Evolutionary conservation across 2,329 filamentous ascomycete species (phyloP), one percentile per base, ranked within the genome.

Genomic region (Arthroderma sp.): DNA sequence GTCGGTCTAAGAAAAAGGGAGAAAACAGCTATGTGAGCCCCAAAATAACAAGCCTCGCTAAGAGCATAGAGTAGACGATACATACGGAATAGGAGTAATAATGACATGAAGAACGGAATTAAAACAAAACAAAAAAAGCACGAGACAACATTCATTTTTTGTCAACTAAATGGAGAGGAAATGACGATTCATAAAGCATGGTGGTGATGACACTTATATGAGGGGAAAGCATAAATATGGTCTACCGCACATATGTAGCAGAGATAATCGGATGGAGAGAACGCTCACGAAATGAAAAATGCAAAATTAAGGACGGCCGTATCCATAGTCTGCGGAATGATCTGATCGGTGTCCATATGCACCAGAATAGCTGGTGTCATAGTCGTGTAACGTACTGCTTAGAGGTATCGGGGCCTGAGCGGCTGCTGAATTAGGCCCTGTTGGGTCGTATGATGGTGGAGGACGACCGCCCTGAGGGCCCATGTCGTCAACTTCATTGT

Each of bases 401-500:
- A 57, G 38, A 6, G 45, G 46, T 51, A 8, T 52, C 54, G 5
- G 43, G 45, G n/a, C 29, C 46, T 27, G 40, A 30, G 3, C 42
- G 37, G 32, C 41, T 46, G 29, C 42, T 40, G 2, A 37, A 5
- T 38, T 47, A 5, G 43, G 39, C 4, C 45, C 40, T 5, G 63
- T 67, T 5, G 64, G 63, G 44, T 66, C 64, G 40, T 67, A 67
- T 38, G 60, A 53, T 10, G 60, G 59, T 34, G 63, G 59, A 53
- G 66, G 58, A 28, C 46, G 52, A 40, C 62, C 57, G 45, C 58
- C 58, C 44, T 60, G 57, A 8, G 57, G 49, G 39, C 60, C 55
- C n/a, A 67, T 47, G 29, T 69, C 66, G 43, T 70, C 66, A 8
- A 62, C 55, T 47, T 69, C 66, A 48, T 55, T 66, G 48, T 69